Conservation (phyloP, 176 grass and related monocot genomes). For the Triticum timopheevii region DNA sequence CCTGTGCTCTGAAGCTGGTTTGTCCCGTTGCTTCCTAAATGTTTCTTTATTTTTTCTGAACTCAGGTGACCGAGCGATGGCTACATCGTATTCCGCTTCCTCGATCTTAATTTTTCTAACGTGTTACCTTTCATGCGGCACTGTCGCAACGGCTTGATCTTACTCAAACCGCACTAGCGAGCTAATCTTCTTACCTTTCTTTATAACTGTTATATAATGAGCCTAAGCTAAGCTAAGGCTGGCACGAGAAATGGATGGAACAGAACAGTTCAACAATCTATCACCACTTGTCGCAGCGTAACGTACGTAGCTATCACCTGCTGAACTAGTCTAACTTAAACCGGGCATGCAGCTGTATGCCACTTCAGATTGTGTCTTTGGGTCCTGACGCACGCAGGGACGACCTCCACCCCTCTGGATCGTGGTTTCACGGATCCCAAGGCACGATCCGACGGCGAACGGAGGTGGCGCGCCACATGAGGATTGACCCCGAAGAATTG, state of each 20-base stretch:
- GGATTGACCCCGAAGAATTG: neutral
- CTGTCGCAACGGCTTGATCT: neutral
- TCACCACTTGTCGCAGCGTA: neutral
- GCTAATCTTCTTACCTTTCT: neutral
- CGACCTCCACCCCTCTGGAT: neutral
- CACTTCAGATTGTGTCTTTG: neutral
- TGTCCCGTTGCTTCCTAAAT: neutral
- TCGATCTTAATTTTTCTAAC: neutral
- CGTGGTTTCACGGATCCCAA: neutral
- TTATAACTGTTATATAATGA: neutral
- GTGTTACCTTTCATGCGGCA: neutral
- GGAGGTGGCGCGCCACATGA: neutral
- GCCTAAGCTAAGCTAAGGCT: neutral
- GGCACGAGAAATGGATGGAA: neutral
- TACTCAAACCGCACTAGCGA: constrained; percentile 15
- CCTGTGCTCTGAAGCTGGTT: neutral
- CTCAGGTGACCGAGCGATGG: neutral
- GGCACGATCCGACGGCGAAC: neutral
- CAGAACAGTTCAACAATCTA: neutral
- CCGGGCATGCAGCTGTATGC: neutral
- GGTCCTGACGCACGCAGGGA: neutral
- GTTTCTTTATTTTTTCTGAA: neutral
- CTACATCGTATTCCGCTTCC: neutral
- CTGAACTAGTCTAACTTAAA: neutral
- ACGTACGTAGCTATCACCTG: neutral